phyloP scores from a whole-genome alignment of 2,329 filamentous ascomycete genomes.

The Periconia digitata region DNA sequence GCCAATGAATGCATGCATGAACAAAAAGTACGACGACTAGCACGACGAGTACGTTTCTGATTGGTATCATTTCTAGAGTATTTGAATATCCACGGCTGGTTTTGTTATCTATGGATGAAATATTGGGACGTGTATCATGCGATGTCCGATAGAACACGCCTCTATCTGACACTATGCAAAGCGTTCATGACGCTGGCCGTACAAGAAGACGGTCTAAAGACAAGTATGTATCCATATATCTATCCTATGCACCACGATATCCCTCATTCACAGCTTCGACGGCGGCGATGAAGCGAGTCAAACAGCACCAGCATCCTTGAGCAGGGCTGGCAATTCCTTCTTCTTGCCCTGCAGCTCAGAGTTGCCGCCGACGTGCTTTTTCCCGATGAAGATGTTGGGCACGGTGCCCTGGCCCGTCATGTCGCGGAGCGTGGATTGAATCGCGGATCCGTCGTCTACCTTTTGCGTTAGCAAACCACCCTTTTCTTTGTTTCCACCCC shows the following conservation, averaged over 20 bases:
- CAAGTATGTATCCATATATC: background rate
- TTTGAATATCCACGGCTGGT: too few species aligned
- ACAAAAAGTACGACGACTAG: too few species aligned
- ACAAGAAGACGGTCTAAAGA: too few species aligned
- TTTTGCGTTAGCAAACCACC: constrained; percentile 3
- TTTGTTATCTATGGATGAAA: too few species aligned
- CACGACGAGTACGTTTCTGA: too few species aligned
- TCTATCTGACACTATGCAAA: too few species aligned
- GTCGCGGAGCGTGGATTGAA: constrained; percentile 81
- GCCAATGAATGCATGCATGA: too few species aligned
- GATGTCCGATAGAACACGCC: too few species aligned
- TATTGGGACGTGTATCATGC: too few species aligned
- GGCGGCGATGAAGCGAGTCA: constrained; percentile 41
- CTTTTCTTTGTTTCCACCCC: background rate
- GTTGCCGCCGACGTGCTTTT: constrained; percentile 96
- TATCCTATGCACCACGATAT: background rate
- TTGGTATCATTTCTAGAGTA: too few species aligned
- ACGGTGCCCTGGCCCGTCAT: constrained; percentile 85
- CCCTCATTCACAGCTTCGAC: constrained; percentile 1
- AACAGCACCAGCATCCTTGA: constrained; percentile 65
- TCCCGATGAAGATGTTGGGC: constrained; percentile 90
- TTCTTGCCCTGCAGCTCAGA: constrained; percentile 76
- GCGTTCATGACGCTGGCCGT: too few species aligned
- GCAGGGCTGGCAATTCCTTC: constrained; percentile 63
- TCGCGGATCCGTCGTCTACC: constrained; percentile 75